These are phyloP conservation scores for Scleromitrula shiraiana DNA, from an alignment of 2,329 filamentous ascomycete genomes.

Conservation along the genomic window DNA sequence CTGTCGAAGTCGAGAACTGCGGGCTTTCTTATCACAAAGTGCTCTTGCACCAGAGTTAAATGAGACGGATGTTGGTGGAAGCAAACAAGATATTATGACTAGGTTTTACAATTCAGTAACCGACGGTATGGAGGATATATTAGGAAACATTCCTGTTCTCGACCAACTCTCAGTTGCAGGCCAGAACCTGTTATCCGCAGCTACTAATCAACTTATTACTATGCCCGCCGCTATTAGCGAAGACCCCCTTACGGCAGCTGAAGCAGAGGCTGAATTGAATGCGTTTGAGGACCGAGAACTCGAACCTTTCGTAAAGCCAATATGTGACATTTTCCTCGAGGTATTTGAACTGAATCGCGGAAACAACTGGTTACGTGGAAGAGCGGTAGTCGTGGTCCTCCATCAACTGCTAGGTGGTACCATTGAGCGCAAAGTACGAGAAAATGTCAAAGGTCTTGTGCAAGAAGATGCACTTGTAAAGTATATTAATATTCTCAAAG, in stretches of 20 bases:
- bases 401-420: constrained; percentile 94
- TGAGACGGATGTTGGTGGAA: constrained; percentile 45
- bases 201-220: constrained; percentile 53
- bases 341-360: constrained; percentile 90
- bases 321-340: constrained; percentile 95
- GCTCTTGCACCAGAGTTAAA: constrained; percentile 60
- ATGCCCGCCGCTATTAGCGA: constrained; percentile 45
- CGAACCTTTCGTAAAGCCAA: constrained; percentile 95
- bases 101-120: constrained; percentile 94
- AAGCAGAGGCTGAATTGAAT: constrained; percentile 88
- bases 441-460: constrained; percentile 65
- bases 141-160: constrained; percentile 90
- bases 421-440: constrained; percentile 89
- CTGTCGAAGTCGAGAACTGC: constrained; percentile 84
- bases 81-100: constrained; percentile 81
- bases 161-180: constrained; percentile 90
- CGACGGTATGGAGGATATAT: constrained; percentile 95
- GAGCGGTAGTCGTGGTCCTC: constrained; percentile 90
- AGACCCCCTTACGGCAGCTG: constrained; percentile 48
- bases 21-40: constrained; percentile 86
- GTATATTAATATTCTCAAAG: constrained; percentile 66
- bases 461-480: constrained; percentile 72
- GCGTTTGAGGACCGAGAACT: constrained; percentile 86
- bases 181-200: constrained; percentile 80
- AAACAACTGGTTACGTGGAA: constrained; percentile 93